These are phyloP conservation scores for Prunus fruticosa DNA, from an alignment of 306 rosid species.

Conservation along the genomic window DNA sequence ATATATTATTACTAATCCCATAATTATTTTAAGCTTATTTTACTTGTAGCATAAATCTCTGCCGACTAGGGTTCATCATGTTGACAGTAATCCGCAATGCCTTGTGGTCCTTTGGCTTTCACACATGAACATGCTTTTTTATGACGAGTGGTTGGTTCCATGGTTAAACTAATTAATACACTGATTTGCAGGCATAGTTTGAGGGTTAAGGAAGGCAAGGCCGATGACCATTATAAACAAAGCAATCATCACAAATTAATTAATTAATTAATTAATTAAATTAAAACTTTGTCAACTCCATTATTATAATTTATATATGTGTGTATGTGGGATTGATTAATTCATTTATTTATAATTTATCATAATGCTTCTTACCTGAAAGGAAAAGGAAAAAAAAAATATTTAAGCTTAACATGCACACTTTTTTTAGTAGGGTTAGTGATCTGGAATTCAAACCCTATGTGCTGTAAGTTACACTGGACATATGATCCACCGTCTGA, in stretches of 20 bases:
- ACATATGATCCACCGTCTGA: slow-evolving; percentile 34
- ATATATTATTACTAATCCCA: not conserved
- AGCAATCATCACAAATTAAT: slow-evolving; percentile 29
- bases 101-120: slow-evolving; percentile 32
- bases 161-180: slow-evolving; percentile 24
- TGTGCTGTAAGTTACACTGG: slow-evolving; percentile 27
- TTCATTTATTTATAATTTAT: not conserved
- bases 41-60: slow-evolving; percentile 48
- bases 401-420: not conserved
- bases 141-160: slow-evolving; percentile 24
- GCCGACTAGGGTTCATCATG: slow-evolving; percentile 51
- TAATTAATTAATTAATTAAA: slow-evolving; percentile 29
- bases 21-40: slow-evolving; percentile 13
- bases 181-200: slow-evolving; percentile 53
- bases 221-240: slow-evolving; percentile 34
- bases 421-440: slow-evolving; percentile 14
- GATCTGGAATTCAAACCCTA: slow-evolving; percentile 30
- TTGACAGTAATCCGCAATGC: slow-evolving; percentile 35
- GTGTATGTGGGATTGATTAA: not conserved
- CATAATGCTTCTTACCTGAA: not conserved
- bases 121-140: slow-evolving; percentile 42
- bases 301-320: slow-evolving; percentile 12
- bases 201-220: slow-evolving; percentile 51
- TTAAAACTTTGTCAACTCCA: slow-evolving; percentile 42
- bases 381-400: not conserved